A percentile compares a stretch with the other conserved stretches of the same genome.
These are phyloP conservation scores for Sclerotinia borealis DNA, from an alignment of 2,329 filamentous ascomycete genomes.

Conservation along the genomic window DNA sequence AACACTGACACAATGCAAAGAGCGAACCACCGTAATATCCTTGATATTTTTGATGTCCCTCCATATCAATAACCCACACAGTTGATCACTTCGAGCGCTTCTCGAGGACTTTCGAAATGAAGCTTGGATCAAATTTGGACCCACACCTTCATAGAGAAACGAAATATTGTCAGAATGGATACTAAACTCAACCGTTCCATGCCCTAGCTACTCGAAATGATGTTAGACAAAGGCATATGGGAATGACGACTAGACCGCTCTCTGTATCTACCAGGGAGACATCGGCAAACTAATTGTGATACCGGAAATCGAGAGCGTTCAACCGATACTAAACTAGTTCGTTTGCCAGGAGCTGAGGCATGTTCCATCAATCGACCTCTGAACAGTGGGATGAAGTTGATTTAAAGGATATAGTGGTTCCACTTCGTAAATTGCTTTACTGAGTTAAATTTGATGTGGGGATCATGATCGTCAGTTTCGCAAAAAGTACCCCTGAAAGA, in stretches of 20 bases:
- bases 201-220: background rate
- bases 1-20: background rate
- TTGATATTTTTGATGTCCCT: background rate
- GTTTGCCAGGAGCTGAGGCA: background rate
- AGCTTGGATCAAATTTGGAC: background rate
- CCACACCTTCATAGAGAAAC: background rate
- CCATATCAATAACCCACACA: background rate
- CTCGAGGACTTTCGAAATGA: background rate
- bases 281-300: no score
- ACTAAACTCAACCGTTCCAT: background rate
- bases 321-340: background rate
- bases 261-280: background rate
- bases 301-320: background rate
- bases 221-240: background rate
- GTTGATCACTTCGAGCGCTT: conserved; percentile 5
- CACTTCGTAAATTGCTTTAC: background rate
- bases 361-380: background rate
- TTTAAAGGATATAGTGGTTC: background rate
- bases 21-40: background rate
- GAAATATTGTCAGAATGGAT: background rate
- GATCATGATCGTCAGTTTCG: no score
- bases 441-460: background rate
- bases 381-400: background rate
- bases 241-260: background rate
- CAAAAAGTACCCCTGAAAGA: no score